A percentile compares a stretch with the other conserved stretches of the same genome.
Evolutionary conservation across 495 filamentous ascomycete genomes (phyloP).

Genomic region (Penicillium bialowiezense): DNA sequence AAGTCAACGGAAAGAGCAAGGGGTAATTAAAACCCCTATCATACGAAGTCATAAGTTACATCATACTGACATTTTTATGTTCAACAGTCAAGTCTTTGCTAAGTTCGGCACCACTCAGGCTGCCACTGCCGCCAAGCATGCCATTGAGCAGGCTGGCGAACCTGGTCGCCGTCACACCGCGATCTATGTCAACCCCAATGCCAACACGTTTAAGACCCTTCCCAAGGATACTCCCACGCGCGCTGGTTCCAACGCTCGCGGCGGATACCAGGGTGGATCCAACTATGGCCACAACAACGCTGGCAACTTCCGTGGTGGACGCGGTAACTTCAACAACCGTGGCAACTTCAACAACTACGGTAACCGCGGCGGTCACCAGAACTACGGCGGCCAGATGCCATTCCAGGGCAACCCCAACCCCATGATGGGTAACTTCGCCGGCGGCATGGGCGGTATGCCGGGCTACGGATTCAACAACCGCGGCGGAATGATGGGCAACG

Average conservation of each 20-base stretch:
- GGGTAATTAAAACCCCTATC: constrained; percentile 63
- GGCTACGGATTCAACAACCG: constrained; percentile 59
- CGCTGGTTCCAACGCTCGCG: constrained; percentile 35
- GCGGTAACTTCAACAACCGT: constrained; percentile 44
- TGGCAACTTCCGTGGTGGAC: constrained; percentile 47
- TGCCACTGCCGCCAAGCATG: constrained; percentile 78
- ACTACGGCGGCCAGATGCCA: constrained; percentile 54
- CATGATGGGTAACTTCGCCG: constrained; percentile 63
- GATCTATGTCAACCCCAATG: constrained; percentile 70
- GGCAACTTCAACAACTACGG: constrained; percentile 39
- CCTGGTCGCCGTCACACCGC: constrained; percentile 66
- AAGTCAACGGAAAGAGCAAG: constrained; percentile 98
- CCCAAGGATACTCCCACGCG: constrained; percentile 87
- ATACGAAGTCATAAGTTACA: neutral
- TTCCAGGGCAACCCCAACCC: constrained; percentile 46
- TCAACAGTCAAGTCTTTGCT: constrained; percentile 78
- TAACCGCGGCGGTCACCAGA: constrained; percentile 44
- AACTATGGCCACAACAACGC: constrained; percentile 6
- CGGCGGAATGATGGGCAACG: constrained; percentile 62
- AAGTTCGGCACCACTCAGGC: constrained; percentile 83
- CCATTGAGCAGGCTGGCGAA: constrained; percentile 64
- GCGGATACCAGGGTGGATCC: constrained; percentile 2
- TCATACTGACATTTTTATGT: neutral
- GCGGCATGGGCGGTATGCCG: constrained; percentile 55
- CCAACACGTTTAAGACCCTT: constrained; percentile 86